Conservation (phyloP, 805 yeast species). For the Candida chauliodis region DNA sequence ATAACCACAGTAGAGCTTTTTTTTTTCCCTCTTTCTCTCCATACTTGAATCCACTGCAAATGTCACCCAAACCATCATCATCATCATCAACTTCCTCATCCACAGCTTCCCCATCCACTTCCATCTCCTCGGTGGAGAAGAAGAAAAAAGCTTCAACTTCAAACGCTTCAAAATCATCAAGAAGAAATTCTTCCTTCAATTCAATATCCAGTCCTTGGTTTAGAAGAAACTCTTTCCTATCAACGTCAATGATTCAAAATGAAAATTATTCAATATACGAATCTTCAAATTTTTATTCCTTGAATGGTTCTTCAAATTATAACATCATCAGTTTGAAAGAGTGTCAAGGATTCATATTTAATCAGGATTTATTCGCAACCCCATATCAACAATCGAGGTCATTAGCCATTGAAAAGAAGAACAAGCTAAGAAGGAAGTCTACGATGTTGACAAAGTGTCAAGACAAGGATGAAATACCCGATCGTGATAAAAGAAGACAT, state of each 20-base stretch:
- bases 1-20: no score
- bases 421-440: constrained; percentile 10
- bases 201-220: constrained; percentile 50
- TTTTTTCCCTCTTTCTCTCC: neutral
- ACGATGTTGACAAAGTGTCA: constrained; percentile 1
- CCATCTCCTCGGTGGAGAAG: no score
- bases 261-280: constrained; percentile 57
- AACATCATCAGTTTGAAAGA: constrained; percentile 49
- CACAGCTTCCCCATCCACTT: neutral
- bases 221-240: constrained; percentile 53
- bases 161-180: constrained; percentile 11
- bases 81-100: constrained; percentile 5
- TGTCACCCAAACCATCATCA: constrained; percentile 1
- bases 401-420: constrained; percentile 29
- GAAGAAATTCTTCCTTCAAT: constrained; percentile 25
- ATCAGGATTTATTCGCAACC: constrained; percentile 72
- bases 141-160: constrained; percentile 5
- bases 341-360: constrained; percentile 73
- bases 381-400: constrained; percentile 58
- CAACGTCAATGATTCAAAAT: constrained; percentile 52
- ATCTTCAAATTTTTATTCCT: constrained; percentile 27
- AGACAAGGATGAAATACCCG: no score
- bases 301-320: constrained; percentile 20
- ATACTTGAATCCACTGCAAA: no score
- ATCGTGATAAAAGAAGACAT: no score